Conservation (phyloP, 106 monocot genomes). For the Narthecium ossifragum region DNA sequence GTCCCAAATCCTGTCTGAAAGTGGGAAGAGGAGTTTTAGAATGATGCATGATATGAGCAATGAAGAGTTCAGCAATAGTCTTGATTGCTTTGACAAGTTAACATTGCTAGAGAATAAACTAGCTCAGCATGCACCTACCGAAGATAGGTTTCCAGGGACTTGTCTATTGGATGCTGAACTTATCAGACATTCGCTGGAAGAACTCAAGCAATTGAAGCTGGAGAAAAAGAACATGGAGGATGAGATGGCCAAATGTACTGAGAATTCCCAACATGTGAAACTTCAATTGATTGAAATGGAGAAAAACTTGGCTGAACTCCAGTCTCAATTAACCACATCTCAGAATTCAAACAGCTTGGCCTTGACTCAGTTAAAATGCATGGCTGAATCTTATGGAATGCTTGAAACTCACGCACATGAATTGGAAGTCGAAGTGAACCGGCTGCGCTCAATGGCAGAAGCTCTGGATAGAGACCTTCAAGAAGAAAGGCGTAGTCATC, state of each 20-base stretch:
- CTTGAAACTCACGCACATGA: conserved; percentile 8
- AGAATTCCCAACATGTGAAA: conserved; percentile 2
- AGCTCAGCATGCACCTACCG: not conserved
- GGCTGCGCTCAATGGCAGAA: not conserved
- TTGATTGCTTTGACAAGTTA: conserved; percentile 10
- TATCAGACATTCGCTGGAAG: not conserved
- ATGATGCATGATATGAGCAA: not conserved
- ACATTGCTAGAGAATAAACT: conserved; percentile 10
- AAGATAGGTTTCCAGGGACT: not conserved
- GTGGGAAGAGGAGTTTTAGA: not conserved
- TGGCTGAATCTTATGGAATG: conserved; percentile 8
- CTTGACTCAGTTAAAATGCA: conserved; percentile 7
- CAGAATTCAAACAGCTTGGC: conserved; percentile 10
- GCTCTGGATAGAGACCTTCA: conserved; percentile 2
- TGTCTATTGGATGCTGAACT: not conserved
- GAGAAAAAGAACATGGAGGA: conserved; percentile 3
- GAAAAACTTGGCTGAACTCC: conserved; percentile 1
- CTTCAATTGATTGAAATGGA: conserved; percentile 6
- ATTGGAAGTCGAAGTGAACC: not conserved
- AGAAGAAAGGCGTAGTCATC: conserved; percentile 6
- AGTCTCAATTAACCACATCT: not conserved
- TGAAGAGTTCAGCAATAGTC: conserved; percentile 5
- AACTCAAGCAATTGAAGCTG: conserved; percentile 10
- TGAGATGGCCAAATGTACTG: conserved; percentile 3
- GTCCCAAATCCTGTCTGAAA: conserved; percentile 9